These are phyloP conservation scores for Aspergillus nanangensis DNA, from an alignment of 495 filamentous ascomycete genomes.

Conservation along the genomic window DNA sequence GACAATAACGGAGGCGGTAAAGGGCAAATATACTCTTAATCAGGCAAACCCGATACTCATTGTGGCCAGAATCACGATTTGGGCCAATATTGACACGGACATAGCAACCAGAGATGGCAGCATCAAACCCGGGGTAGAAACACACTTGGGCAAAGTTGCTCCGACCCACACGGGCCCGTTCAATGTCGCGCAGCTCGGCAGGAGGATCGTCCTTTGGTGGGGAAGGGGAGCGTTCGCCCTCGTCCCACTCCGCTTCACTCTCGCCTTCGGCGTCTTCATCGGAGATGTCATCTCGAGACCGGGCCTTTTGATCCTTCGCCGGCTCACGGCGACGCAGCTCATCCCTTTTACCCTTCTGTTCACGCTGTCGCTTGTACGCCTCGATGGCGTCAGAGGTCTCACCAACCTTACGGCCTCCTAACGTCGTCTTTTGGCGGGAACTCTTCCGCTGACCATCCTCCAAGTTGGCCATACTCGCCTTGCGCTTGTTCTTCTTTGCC, in stretches of 20 bases:
- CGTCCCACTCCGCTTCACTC: constrained; percentile 75
- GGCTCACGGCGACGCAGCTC: constrained; percentile 67
- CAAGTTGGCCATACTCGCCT: constrained; percentile 67
- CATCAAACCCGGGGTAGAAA: constrained; percentile 85
- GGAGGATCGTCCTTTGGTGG: constrained; percentile 52
- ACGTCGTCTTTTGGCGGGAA: constrained; percentile 71
- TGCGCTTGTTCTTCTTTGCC: constrained; percentile 73
- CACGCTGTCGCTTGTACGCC: constrained; percentile 75
- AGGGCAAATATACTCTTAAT: constrained; percentile 66
- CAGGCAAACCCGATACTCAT: constrained; percentile 77
- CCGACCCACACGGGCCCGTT: constrained; percentile 76
- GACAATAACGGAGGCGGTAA: neutral
- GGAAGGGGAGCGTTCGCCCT: constrained; percentile 40
- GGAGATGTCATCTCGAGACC: constrained; percentile 46
- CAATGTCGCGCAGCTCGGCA: constrained; percentile 72
- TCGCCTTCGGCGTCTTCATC: constrained; percentile 69
- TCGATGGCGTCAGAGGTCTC: constrained; percentile 74
- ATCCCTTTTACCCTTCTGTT: constrained; percentile 68
- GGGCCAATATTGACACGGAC: constrained; percentile 74
- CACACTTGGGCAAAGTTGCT: constrained; percentile 78
- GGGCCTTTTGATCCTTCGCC: constrained; percentile 48
- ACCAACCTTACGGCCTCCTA: constrained; percentile 73
- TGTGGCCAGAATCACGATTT: constrained; percentile 60
- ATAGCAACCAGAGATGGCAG: constrained; percentile 73
- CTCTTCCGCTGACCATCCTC: constrained; percentile 75